Percentiles rank a stretch among this genome's conserved stretches.
Conservation (phyloP, 176 grass and related monocot species). For the Carex myosuroides region DNA sequence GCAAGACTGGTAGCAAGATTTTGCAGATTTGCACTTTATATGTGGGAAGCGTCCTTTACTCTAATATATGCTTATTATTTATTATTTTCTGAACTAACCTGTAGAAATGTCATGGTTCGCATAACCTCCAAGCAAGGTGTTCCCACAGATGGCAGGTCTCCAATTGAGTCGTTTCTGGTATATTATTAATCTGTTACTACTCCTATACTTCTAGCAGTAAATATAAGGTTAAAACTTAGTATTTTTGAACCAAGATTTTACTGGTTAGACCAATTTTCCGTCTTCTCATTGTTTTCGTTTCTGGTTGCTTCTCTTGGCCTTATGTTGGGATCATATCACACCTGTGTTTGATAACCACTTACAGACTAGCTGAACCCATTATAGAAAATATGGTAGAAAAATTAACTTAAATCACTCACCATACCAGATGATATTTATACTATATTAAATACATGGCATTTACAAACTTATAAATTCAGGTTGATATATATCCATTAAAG, state of each 20-base stretch:
- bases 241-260: background rate
- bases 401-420: background rate
- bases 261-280: background rate
- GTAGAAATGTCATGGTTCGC: slow-evolving; percentile 88
- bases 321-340: background rate
- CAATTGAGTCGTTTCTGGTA: slow-evolving; percentile 81
- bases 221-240: background rate
- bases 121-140: slow-evolving; percentile 93
- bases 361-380: background rate
- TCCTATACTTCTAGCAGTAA: background rate
- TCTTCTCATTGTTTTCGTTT: background rate
- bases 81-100: slow-evolving; percentile 23
- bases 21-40: background rate
- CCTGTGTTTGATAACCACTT: no score
- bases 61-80: slow-evolving; percentile 24
- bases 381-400: background rate
- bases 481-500: slow-evolving; percentile 95
- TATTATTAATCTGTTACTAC: slow-evolving; percentile 14
- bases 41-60: background rate
- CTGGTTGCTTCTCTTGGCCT: background rate
- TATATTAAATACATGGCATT: background rate
- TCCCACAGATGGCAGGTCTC: slow-evolving; percentile 74
- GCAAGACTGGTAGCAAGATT: background rate
- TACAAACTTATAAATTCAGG: slow-evolving; percentile 38
- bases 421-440: background rate